Evolutionary conservation across 306 rosid genomes (phyloP).

Genomic region (Erythrophleum fordii): DNA sequence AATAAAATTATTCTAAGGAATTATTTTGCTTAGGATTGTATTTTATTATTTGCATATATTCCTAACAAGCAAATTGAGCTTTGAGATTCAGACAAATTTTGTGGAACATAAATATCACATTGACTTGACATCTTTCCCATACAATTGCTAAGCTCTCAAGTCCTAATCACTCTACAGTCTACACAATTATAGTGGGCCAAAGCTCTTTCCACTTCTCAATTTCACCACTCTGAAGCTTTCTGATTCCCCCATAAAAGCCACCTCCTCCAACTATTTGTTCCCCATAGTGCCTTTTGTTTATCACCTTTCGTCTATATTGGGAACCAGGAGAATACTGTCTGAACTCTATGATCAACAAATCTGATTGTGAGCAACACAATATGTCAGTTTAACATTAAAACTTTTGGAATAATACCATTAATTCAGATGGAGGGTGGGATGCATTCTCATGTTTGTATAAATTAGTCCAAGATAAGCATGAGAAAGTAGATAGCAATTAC

Average conservation of each 20-base stretch:
- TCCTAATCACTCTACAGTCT: not conserved
- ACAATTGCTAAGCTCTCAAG: not conserved
- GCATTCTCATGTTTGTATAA: not conserved
- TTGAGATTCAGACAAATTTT: not conserved
- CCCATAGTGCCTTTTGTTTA: slow-evolving; percentile 43
- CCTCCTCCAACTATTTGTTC: slow-evolving; percentile 54
- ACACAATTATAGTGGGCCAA: slow-evolving; percentile 44
- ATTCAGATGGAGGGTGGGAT: too few relatives aligned
- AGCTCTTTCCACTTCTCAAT: slow-evolving; percentile 54
- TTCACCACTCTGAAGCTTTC: slow-evolving; percentile 50
- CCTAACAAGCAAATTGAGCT: not conserved
- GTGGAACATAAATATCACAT: not conserved
- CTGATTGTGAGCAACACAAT: slow-evolving; percentile 32
- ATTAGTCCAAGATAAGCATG: not conserved
- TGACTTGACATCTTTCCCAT: not conserved
- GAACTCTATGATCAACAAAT: slow-evolving; percentile 56
- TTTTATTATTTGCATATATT: not conserved
- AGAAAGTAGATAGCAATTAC: not conserved
- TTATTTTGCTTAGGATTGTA: not conserved
- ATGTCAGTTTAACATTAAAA: not conserved
- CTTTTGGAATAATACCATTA: not conserved
- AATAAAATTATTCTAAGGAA: not conserved
- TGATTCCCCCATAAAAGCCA: slow-evolving; percentile 65
- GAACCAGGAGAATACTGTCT: slow-evolving; percentile 52
- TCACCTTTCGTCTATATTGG: slow-evolving; percentile 48